Evolutionary conservation across 345 rosid species (phyloP), one percentile per base, ranked within the genome.

Genomic region (Gossypium longicalyx): DNA sequence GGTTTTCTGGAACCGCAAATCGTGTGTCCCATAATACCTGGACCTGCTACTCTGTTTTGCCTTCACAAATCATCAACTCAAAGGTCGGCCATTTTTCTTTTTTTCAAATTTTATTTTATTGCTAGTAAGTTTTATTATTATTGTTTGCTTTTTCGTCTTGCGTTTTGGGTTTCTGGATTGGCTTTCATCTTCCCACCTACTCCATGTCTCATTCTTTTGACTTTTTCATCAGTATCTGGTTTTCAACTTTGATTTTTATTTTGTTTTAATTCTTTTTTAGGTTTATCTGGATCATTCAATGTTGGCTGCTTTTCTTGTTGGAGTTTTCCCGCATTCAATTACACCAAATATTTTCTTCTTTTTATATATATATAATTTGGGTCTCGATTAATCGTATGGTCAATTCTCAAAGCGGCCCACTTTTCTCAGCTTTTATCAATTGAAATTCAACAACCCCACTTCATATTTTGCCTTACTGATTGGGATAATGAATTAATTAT

Each of bases 251-350:
- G 25, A 41, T 10, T 65, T 65, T 65, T 56, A 6, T 10, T 19
- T 58, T 23, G 7, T 34, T 34, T 34, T 34, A 34, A 1, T 12
- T 4, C 44, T 29, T 13, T 25, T 61, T 13, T 5, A 43, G 41
- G 38, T 15, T 66, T 45, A 66, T 66, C 70, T 56, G 10, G n/a
- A 45, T 66, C 70, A 20, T 66, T 66, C 70, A 66, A 45, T 66
- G 70, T 66, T 22, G 7, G 53, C 34, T 44, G 13, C 53, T 12
- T 66, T 45, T 45, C 53, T 66, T 66, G 70, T 44, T 66, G 53
- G 70, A 12, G 52, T 66, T 45, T 43, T 44, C 52, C 27, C 20
- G 29, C 70, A 66, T 66, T 66, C 19, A 66, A 11, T 66, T 66
- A 43, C 11, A 3, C 25, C 12, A 57, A 57, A 20, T 9, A 19